Percentiles rank a stretch among this genome's conserved stretches.
Conservation (phyloP, 352 stramenopile genomes). For the Phytophthora foliorum region DNA sequence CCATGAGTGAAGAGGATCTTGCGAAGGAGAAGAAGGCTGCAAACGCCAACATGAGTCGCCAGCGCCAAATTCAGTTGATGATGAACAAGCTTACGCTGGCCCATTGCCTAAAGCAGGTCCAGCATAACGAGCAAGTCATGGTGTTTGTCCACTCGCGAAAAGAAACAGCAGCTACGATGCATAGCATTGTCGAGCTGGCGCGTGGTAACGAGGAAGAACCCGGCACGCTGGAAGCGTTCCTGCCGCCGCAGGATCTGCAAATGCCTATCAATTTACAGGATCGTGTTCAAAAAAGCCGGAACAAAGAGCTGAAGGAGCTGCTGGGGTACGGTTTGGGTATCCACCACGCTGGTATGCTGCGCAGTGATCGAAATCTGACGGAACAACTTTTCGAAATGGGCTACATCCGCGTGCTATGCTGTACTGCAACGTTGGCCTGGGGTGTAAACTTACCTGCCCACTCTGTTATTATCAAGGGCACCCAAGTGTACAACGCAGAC, state of each 20-base stretch:
- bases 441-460: slow-evolving; percentile 99
- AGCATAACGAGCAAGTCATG: slow-evolving; percentile 94
- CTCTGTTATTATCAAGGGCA: slow-evolving; percentile 99
- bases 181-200: slow-evolving; percentile 92
- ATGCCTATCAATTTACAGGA: slow-evolving; percentile 68
- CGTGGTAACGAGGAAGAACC: slow-evolving; percentile 71
- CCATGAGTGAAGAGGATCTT: slow-evolving; percentile 57
- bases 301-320: slow-evolving; percentile 96
- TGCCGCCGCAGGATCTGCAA: slow-evolving; percentile 63
- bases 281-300: slow-evolving; percentile 93
- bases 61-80: slow-evolving; percentile 74
- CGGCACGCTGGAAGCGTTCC: slow-evolving; percentile 63
- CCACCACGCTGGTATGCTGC: slow-evolving; percentile 99
- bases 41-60: slow-evolving; percentile 59
- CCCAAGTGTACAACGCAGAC: slow-evolving; percentile 99
- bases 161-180: slow-evolving; percentile 97
- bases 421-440: slow-evolving; percentile 99
- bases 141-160: slow-evolving; percentile 99
- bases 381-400: slow-evolving; percentile 98
- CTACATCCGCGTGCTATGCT: slow-evolving; percentile 98
- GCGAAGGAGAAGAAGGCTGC: slow-evolving; percentile 50
- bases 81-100: slow-evolving; percentile 89
- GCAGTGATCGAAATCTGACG: slow-evolving; percentile 94
- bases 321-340: slow-evolving; percentile 96
- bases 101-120: slow-evolving; percentile 76